Base-by-base conservation (phyloP, 495 filamentous ascomycete species). In the Penicillium robsamsonii region DNA sequence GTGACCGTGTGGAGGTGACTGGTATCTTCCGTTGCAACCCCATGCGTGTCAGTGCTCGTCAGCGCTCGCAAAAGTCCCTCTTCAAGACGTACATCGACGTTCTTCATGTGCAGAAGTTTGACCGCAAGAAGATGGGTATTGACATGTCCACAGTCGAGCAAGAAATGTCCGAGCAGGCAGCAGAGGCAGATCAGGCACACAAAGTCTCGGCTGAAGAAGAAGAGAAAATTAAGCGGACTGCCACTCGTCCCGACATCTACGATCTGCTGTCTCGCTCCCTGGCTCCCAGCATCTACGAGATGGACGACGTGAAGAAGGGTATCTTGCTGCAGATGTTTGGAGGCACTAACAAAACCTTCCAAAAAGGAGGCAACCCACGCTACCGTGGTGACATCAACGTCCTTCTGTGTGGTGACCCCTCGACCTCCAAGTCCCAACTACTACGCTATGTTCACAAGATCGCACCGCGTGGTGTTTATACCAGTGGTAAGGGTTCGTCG, bases 61-160 rank as follows among this genome's bases (percentile, higher is more conserved):
- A 96, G 74, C 80, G 95, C 48, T 89, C 90, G 0, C 87, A 97
- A 66, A 97, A 96, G 77, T 85, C 87, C 48, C 81, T 97, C 18
- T 96, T 96, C 82, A 99, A 97, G 80, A 99, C 94, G 0, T 99
- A 96, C 63, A 85, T 99, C 59, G 94, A 99, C 69, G 88, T 91
- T 25, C 74, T 97, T 24, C 95, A 99, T 63, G 88, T 97, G 31
- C 92, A 97, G 71, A 99, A 99, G 70, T 88, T 91, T 18, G 95
- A 99, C 74, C 90, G 90, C 66, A 91, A 89, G 71, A 84, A 96
- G 51, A 81, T 99, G 79, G 94, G 94, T 37, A 87, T 91, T 53
- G 95, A 99, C 67, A 83, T 84, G 11, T 90, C 92, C 0, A 97
- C 94, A 0, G 79, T 97, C 22, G 92, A 96, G 65, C 85, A 95